These are phyloP conservation scores for Aspergillus felis DNA, from an alignment of 2,329 filamentous ascomycete species.

Conservation along the genomic window DNA sequence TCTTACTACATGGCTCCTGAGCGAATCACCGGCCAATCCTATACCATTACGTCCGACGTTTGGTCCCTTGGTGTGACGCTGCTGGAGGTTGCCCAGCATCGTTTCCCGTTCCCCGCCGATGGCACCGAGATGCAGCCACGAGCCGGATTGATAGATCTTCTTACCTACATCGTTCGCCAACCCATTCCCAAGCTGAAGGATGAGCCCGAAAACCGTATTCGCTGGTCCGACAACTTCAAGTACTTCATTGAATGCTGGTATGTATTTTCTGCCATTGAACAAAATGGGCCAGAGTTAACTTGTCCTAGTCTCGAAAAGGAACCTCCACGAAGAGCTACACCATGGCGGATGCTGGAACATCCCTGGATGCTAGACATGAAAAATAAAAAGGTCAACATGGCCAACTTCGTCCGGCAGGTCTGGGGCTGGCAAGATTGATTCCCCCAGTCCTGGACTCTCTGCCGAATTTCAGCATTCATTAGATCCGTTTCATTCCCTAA, in stretches of 20 bases:
- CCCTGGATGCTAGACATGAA: constrained; percentile 99
- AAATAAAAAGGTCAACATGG: constrained; percentile 95
- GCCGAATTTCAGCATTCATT: constrained; percentile 12
- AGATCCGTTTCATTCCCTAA: constrained; percentile 3
- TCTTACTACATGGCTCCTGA: constrained; percentile 99
- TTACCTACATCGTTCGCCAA: constrained; percentile 97
- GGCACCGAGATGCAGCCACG: constrained; percentile 92
- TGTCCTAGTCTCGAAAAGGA: constrained; percentile 82
- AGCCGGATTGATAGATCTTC: constrained; percentile 86
- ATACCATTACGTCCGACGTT: constrained; percentile 97
- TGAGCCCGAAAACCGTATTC: constrained; percentile 81
- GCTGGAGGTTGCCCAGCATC: constrained; percentile 97
- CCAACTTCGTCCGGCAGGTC: constrained; percentile 85
- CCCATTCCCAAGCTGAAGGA: constrained; percentile 94
- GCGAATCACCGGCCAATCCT: constrained; percentile 93
- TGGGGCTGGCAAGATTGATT: constrained; percentile 85
- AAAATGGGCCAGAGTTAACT: constrained; percentile 9
- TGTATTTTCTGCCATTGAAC: constrained; percentile 6
- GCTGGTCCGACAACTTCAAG: constrained; percentile 97
- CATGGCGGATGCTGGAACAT: constrained; percentile 98
- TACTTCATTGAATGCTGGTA: constrained; percentile 99
- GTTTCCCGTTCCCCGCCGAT: constrained; percentile 96
- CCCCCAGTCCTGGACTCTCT: not conserved
- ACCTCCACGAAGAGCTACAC: constrained; percentile 76
- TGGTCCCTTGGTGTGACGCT: constrained; percentile 97